Evolutionary conservation across 345 rosid species (phyloP), one percentile per base, ranked within the genome.

Genomic region (Trapa bicornis): DNA sequence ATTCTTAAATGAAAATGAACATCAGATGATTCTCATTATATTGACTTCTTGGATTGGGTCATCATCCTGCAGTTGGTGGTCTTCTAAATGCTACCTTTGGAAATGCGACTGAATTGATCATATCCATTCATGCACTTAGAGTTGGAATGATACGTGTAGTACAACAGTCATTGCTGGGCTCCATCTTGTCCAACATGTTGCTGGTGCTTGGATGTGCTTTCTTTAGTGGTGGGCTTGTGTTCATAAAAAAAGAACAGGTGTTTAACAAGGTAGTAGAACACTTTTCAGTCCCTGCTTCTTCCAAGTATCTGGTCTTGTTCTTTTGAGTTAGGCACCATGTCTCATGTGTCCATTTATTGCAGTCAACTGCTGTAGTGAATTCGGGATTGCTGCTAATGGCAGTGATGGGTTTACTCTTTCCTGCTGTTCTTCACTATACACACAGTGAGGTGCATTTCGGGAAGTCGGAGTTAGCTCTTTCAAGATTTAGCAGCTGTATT

Each of bases 141-240:
- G 75, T 64, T 61, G 83, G 84, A 65, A 89, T 90, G 98, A 83
- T 79, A 71, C 92, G 98, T 1, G 93, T 93, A 74, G 98, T 93
- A 75, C 97, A 93, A 81, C 78, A 88, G 64, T 86, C 98, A 0
- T 75, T 93, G 53, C 78, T 93, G 12, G 98, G 98, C 61, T 93
- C 98, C 0, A 93, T 93, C 72, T 81, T 93, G 69, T 93, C 97
- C 32, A 93, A 93, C 76, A 93, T 93, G 98, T 78, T 93, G 70
- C 85, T 93, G 71, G 97, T 93, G 66, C 98, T 90, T 75, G 98
- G 98, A 33, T 89, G 97, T 75, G 96, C 98, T 43, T 88, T 92
- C 81, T 90, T 92, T 68, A 82, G 83, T 61, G 98, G 98, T 0
- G 98, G 97, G 35, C 86, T 93, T 77, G 87, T 80, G 37, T 79